A percentile compares a stretch with the other conserved stretches of the same genome.
These are phyloP conservation scores for Cunninghamia lanceolata DNA, from an alignment of 75 land plant genomes.

Conservation along the genomic window DNA sequence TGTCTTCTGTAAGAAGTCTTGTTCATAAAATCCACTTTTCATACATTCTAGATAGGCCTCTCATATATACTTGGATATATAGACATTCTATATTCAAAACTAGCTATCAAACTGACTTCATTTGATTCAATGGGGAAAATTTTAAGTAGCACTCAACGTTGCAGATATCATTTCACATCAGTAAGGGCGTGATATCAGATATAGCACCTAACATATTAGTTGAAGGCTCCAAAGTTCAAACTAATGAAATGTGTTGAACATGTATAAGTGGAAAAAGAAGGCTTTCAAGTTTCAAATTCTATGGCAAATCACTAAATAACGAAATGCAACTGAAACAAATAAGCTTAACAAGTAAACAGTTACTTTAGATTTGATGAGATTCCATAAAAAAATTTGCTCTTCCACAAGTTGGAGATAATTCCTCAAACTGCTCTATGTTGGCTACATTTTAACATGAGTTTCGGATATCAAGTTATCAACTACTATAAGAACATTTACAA, in stretches of 20 bases:
- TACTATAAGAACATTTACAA: neutral
- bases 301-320: neutral
- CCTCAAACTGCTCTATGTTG: neutral
- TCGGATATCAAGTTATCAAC: neutral
- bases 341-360: neutral
- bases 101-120: neutral
- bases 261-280: neutral
- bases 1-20: neutral
- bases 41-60: neutral
- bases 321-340: neutral
- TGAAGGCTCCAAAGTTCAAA: neutral
- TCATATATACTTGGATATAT: neutral
- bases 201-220: neutral
- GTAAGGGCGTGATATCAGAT: neutral
- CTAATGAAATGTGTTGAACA: neutral
- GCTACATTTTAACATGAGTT: neutral
- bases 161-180: neutral
- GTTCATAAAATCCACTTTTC: neutral
- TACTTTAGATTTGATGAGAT: neutral
- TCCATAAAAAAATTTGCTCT: neutral
- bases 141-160: neutral
- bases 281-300: constrained; percentile 5
- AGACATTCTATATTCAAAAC: neutral
- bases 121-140: neutral
- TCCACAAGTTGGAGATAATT: neutral